Evolutionary conservation across 345 rosid genomes (phyloP).

Genomic region (Lepidium africanum): DNA sequence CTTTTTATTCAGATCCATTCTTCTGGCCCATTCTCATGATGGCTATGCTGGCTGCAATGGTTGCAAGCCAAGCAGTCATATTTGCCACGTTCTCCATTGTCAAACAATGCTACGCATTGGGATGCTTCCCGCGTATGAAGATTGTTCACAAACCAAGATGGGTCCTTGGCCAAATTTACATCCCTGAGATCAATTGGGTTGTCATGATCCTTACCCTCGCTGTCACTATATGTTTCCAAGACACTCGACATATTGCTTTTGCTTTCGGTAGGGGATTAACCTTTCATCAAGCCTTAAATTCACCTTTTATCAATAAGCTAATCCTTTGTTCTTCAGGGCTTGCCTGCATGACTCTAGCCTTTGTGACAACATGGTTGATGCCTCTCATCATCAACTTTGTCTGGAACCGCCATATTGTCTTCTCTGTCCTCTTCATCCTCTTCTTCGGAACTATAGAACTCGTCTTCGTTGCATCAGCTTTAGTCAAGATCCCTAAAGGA

Average conservation of each 20-base stretch:
- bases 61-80: slow-evolving; percentile 81
- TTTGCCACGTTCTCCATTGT: slow-evolving; percentile 70
- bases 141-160: slow-evolving; percentile 80
- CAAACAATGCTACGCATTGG: slow-evolving; percentile 75
- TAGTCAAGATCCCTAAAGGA: slow-evolving; percentile 56
- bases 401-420: slow-evolving; percentile 44
- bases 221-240: slow-evolving; percentile 53
- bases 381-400: slow-evolving; percentile 70
- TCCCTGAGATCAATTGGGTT: slow-evolving; percentile 96
- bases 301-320: background rate
- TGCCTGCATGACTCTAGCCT: slow-evolving; percentile 54
- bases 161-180: slow-evolving; percentile 73
- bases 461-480: slow-evolving; percentile 51
- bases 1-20: slow-evolving; percentile 41
- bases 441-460: slow-evolving; percentile 70
- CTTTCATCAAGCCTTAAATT: background rate
- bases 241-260: slow-evolving; percentile 56
- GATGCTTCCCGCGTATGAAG: slow-evolving; percentile 96
- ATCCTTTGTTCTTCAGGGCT: slow-evolving; percentile 50
- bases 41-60: slow-evolving; percentile 73
- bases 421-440: slow-evolving; percentile 46
- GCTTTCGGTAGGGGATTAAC: slow-evolving; percentile 62
- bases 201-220: slow-evolving; percentile 79
- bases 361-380: slow-evolving; percentile 64
- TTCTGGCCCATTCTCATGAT: slow-evolving; percentile 76